Conservation (phyloP, 768 basidiomycete species). For the Hygrophorus russula region DNA sequence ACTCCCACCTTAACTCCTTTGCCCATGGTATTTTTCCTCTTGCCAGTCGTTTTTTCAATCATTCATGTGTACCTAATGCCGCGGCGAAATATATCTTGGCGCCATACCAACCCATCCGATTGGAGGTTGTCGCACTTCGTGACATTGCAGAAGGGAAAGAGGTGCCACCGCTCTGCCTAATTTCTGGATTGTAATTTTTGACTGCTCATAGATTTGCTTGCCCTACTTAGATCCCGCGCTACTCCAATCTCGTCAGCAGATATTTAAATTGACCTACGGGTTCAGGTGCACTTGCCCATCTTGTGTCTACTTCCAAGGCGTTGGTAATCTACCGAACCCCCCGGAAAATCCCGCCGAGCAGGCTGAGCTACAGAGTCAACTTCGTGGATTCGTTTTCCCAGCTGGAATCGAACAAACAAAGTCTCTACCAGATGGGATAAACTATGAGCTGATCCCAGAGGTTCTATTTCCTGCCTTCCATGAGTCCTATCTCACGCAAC, state of each 20-base stretch:
- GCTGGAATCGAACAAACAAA: slow-evolving; percentile 12
- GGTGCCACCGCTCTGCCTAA: slow-evolving; percentile 25
- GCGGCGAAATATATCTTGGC: slow-evolving; percentile 45
- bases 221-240: slow-evolving; percentile 76
- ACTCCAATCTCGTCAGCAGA: slow-evolving; percentile 44
- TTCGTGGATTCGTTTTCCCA: slow-evolving; percentile 30
- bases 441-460: background rate
- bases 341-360: slow-evolving; percentile 23
- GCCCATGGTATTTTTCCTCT: slow-evolving; percentile 70
- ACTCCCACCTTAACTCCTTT: slow-evolving; percentile 58
- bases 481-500: slow-evolving; percentile 42
- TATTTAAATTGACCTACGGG: slow-evolving; percentile 52
- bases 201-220: slow-evolving; percentile 44
- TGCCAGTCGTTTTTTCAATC: slow-evolving; percentile 75
- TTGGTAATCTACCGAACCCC: slow-evolving; percentile 27
- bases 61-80: slow-evolving; percentile 71
- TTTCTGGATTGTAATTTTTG: slow-evolving; percentile 1
- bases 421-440: slow-evolving; percentile 14
- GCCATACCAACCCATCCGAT: slow-evolving; percentile 25
- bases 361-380: slow-evolving; percentile 15
- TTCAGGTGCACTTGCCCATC: slow-evolving; percentile 55
- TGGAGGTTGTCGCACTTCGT: slow-evolving; percentile 58
- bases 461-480: slow-evolving; percentile 25
- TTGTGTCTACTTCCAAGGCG: slow-evolving; percentile 32
- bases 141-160: slow-evolving; percentile 51